These are phyloP conservation scores for Elaeis oleifera DNA, from an alignment of 202 grass and related monocot species.

Conservation along the genomic window DNA sequence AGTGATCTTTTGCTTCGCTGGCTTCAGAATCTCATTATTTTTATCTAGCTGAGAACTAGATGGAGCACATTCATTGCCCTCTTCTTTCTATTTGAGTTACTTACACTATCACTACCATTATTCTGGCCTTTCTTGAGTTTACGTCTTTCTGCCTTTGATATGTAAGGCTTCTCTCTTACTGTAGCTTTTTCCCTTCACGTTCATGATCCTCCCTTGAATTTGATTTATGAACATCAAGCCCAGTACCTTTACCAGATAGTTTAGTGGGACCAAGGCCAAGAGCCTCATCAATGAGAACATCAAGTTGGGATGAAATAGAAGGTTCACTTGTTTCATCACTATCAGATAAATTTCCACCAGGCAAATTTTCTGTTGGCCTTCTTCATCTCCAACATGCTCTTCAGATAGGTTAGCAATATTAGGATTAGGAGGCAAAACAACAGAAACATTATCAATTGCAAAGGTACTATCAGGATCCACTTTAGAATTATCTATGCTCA, in stretches of 20 bases:
- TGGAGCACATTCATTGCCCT: constrained; percentile 23
- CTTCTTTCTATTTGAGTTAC: constrained; percentile 36
- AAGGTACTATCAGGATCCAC: constrained; percentile 13
- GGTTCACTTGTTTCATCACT: constrained; percentile 31
- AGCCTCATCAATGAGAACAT: constrained; percentile 83
- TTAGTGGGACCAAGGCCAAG: constrained; percentile 78
- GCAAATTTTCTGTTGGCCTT: constrained; percentile 17
- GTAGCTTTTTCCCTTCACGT: constrained; percentile 42
- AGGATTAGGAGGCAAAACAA: constrained; percentile 17
- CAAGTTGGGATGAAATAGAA: constrained; percentile 67
- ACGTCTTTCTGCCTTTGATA: constrained; percentile 94
- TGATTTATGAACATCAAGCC: constrained; percentile 25
- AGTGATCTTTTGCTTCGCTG: constrained; percentile 52
- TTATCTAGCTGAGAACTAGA: constrained; percentile 37
- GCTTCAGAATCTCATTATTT: constrained; percentile 33
- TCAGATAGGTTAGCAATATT: constrained; percentile 25
- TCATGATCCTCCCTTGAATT: constrained; percentile 33
- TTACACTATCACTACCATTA: constrained; percentile 22
- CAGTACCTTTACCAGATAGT: constrained; percentile 39
- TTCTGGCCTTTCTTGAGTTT: constrained; percentile 72
- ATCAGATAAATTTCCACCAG: constrained; percentile 18
- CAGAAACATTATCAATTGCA: constrained; percentile 11
- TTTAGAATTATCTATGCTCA: constrained; percentile 21
- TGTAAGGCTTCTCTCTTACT: constrained; percentile 71
- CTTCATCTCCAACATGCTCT: constrained; percentile 11